phyloP scores from a whole-genome alignment of 768 basidiomycete genomes.

The Collybia nuda region DNA sequence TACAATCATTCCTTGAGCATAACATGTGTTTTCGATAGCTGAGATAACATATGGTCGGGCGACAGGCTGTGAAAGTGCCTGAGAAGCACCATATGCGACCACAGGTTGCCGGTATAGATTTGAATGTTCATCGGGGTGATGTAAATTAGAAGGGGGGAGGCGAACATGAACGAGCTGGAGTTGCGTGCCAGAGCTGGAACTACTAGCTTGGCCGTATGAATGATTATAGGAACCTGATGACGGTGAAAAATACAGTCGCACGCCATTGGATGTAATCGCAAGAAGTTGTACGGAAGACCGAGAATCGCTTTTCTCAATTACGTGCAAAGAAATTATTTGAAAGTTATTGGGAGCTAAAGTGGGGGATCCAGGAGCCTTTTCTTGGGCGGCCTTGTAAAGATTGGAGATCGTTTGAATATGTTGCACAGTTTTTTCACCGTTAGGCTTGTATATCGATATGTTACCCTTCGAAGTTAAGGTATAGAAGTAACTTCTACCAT shows the following conservation, averaged over 20 bases:
- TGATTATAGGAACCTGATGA: constrained; percentile 45
- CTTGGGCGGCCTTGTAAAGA: constrained; percentile 72
- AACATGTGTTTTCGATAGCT: constrained; percentile 60
- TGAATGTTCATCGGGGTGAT: constrained; percentile 73
- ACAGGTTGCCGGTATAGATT: constrained; percentile 46
- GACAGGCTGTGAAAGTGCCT: constrained; percentile 41
- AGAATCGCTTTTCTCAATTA: constrained; percentile 65
- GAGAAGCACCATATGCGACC: constrained; percentile 48
- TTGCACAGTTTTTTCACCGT: constrained; percentile 64
- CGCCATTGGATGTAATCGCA: constrained; percentile 78
- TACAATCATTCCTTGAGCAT: constrained; percentile 65
- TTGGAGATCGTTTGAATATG: constrained; percentile 76
- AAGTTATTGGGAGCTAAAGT: constrained; percentile 70
- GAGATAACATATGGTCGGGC: constrained; percentile 61
- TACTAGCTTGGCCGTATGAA: constrained; percentile 39
- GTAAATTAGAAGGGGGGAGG: constrained; percentile 70
- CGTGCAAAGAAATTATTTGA: constrained; percentile 68
- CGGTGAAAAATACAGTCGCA: constrained; percentile 81
- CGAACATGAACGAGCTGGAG: constrained; percentile 76
- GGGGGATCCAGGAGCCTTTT: constrained; percentile 79
- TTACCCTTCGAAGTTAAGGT: constrained; percentile 65
- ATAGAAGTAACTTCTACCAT: constrained; percentile 71
- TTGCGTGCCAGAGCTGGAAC: constrained; percentile 26
- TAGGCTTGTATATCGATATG: constrained; percentile 67
- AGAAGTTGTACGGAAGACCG: constrained; percentile 73